Conservation (phyloP, 345 rosid genomes). For the Gossypium bickii region DNA sequence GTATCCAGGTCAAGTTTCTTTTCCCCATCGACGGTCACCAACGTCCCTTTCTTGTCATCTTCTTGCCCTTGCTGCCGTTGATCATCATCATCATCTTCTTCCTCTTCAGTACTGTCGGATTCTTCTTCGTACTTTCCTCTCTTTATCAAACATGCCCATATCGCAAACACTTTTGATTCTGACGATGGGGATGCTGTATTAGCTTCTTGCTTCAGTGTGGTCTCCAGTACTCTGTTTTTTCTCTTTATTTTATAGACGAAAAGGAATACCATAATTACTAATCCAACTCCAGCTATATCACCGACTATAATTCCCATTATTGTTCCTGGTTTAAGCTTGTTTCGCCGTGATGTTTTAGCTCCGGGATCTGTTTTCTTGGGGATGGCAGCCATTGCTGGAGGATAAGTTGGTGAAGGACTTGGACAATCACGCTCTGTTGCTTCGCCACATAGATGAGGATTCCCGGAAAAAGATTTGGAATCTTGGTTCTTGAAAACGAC, state of each 20-base stretch:
- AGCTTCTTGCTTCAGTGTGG: slow-evolving; percentile 42
- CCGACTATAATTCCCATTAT: slow-evolving; percentile 44
- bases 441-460: slow-evolving; percentile 64
- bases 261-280: slow-evolving; percentile 35
- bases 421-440: slow-evolving; percentile 23
- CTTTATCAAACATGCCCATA: slow-evolving; percentile 81
- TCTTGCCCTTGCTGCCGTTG: slow-evolving; percentile 38
- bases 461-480: slow-evolving; percentile 47
- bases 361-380: slow-evolving; percentile 29
- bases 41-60: slow-evolving; percentile 55
- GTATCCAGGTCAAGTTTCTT: slow-evolving; percentile 71
- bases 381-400: slow-evolving; percentile 69
- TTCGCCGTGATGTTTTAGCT: slow-evolving; percentile 14
- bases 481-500: slow-evolving; percentile 43
- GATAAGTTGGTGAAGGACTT: slow-evolving; percentile 44
- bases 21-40: slow-evolving; percentile 70
- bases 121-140: slow-evolving; percentile 42
- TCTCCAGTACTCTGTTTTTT: slow-evolving; percentile 28
- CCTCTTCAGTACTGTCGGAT: slow-evolving; percentile 38
- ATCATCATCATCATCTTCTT: slow-evolving; percentile 33
- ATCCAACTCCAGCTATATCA: slow-evolving; percentile 39
- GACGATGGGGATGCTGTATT: slow-evolving; percentile 61
- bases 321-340: slow-evolving; percentile 29
- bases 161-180: slow-evolving; percentile 58
- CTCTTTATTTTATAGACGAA: slow-evolving; percentile 32